These are phyloP conservation scores for Pseudocercospora crystallina DNA, from an alignment of 2,329 filamentous ascomycete species.

Conservation along the genomic window DNA sequence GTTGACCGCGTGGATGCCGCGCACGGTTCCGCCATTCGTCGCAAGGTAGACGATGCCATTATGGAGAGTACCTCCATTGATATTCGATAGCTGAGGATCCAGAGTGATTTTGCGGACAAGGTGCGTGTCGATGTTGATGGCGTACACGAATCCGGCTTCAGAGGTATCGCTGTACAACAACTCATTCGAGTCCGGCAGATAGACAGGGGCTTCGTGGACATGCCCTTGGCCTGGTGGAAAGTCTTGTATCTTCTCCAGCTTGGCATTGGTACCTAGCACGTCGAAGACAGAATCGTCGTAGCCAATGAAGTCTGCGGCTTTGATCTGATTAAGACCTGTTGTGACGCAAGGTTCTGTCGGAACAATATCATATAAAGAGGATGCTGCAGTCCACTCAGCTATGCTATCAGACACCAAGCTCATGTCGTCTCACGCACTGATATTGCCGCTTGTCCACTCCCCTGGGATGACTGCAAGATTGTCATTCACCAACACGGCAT, in stretches of 20 bases:
- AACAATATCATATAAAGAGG: slow-evolving; percentile 20
- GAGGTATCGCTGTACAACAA: slow-evolving; percentile 30
- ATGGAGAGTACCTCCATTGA: slow-evolving; percentile 30
- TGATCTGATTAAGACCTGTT: slow-evolving; percentile 15
- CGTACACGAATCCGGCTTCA: slow-evolving; percentile 23
- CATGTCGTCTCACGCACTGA: slow-evolving; percentile 9
- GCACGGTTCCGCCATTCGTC: slow-evolving; percentile 25
- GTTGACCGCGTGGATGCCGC: slow-evolving; percentile 23
- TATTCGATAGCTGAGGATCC: slow-evolving; percentile 21
- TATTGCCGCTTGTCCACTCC: slow-evolving; percentile 17
- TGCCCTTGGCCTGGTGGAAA: slow-evolving; percentile 20
- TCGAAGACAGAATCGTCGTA: slow-evolving; percentile 29
- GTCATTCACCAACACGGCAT: slow-evolving; percentile 19
- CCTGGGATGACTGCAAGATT: slow-evolving; percentile 26
- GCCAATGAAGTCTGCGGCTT: slow-evolving; percentile 26
- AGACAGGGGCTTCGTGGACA: slow-evolving; percentile 31
- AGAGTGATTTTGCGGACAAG: slow-evolving; percentile 22
- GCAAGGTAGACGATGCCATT: slow-evolving; percentile 23
- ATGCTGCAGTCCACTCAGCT: slow-evolving; percentile 12
- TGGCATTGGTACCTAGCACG: slow-evolving; percentile 28
- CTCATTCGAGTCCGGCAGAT: slow-evolving; percentile 27
- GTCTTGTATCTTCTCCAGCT: slow-evolving; percentile 24
- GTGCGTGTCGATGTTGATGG: slow-evolving; percentile 25
- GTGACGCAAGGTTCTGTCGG: slow-evolving; percentile 18
- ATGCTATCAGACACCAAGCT: too few relatives aligned